These are phyloP conservation scores for Magnolia officinalis DNA, from an alignment of 164 flowering plant genomes.

Conservation along the genomic window DNA sequence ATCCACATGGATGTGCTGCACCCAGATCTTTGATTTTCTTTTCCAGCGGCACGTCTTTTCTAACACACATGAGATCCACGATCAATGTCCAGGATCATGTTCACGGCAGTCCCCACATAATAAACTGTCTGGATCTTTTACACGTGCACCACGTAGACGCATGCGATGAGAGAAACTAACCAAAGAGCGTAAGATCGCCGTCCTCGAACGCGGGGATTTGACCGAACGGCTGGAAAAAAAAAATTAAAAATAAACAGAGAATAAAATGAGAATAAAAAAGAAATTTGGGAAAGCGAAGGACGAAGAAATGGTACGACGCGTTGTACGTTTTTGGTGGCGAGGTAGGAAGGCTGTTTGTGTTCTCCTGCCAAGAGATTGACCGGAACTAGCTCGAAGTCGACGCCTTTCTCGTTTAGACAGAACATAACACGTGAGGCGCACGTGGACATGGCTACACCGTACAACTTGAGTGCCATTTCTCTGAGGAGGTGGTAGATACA, in stretches of 20 bases:
- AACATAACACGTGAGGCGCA: constrained; percentile 23
- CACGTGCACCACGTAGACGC: neutral
- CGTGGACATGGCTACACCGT: constrained; percentile 28
- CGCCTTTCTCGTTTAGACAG: constrained; percentile 24
- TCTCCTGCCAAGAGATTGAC: constrained; percentile 11
- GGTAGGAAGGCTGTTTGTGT: constrained; percentile 22
- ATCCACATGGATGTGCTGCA: too few relatives aligned
- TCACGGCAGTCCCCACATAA: too few relatives aligned
- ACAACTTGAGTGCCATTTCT: constrained; percentile 24
- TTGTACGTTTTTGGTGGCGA: constrained; percentile 11
- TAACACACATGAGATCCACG: neutral
- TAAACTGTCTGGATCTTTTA: neutral
- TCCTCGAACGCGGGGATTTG: constrained; percentile 35
- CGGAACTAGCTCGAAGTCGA: constrained; percentile 20
- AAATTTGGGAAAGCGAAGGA: neutral
- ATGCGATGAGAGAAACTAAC: constrained; percentile 13
- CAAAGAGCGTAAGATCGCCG: constrained; percentile 36
- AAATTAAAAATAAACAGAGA: neutral
- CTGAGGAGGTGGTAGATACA: too few relatives aligned
- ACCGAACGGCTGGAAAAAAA: constrained; percentile 35
- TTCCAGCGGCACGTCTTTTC: too few relatives aligned
- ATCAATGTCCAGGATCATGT: neutral
- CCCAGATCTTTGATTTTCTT: too few relatives aligned
- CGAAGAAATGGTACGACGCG: neutral
- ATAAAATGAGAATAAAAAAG: neutral